Conservation (phyloP, 2,329 filamentous ascomycete genomes). For the Claviceps humidiphila region DNA sequence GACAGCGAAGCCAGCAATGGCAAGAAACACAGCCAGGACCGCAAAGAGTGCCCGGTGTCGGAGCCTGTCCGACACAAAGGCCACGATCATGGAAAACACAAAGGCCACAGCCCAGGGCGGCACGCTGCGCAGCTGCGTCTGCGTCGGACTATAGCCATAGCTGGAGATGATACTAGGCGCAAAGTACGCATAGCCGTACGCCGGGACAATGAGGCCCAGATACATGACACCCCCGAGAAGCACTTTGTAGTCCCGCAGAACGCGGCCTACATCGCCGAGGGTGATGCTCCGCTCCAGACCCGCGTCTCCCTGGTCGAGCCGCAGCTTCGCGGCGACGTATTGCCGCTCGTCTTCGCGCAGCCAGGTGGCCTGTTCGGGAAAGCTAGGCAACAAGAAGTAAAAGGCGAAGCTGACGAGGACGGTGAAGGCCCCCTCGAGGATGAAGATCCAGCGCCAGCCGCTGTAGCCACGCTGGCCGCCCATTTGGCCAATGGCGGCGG, state of each 20-base stretch:
- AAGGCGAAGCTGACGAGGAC: slow-evolving; percentile 39
- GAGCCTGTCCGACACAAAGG: slow-evolving; percentile 55
- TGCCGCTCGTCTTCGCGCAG: slow-evolving; percentile 53
- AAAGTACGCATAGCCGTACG: slow-evolving; percentile 69
- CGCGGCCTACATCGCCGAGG: slow-evolving; percentile 41
- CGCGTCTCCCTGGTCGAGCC: slow-evolving; percentile 55
- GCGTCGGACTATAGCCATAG: slow-evolving; percentile 47
- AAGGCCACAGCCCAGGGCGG: slow-evolving; percentile 58
- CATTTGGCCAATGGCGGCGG: slow-evolving; percentile 77
- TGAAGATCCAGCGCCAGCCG: slow-evolving; percentile 59
- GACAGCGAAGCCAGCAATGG: slow-evolving; percentile 63
- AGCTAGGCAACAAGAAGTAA: slow-evolving; percentile 55
- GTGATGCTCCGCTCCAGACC: slow-evolving; percentile 50
- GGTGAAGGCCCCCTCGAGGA: slow-evolving; percentile 41
- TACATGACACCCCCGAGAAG: slow-evolving; percentile 70
- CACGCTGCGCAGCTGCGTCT: slow-evolving; percentile 45
- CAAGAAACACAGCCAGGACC: slow-evolving; percentile 52
- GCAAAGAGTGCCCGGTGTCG: slow-evolving; percentile 65
- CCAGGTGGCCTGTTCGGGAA: slow-evolving; percentile 57
- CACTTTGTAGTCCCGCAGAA: slow-evolving; percentile 64
- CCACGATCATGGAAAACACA: slow-evolving; percentile 62
- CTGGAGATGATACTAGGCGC: slow-evolving; percentile 56
- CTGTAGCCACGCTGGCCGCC: slow-evolving; percentile 38
- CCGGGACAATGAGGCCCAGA: slow-evolving; percentile 64
- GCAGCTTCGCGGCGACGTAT: slow-evolving; percentile 53